Percentiles rank a stretch among this genome's conserved stretches.
Evolutionary conservation across 129 eudicot species (phyloP).

Genomic region (Deinandra increscens): DNA sequence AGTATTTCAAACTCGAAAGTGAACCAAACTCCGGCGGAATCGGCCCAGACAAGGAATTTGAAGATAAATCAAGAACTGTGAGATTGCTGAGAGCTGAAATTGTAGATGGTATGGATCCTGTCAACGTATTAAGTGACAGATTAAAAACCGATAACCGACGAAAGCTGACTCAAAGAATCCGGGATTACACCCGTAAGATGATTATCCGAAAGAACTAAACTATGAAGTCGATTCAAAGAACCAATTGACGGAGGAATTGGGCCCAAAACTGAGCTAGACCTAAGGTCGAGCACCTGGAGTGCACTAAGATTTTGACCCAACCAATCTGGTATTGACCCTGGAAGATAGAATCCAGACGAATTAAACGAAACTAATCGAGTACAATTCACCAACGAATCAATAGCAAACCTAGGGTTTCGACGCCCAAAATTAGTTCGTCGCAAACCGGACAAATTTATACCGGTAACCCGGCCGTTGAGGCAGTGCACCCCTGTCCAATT

Average conservation of each 20-base stretch:
- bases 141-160: slow-evolving; percentile 39
- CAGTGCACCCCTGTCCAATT: slow-evolving; percentile 69
- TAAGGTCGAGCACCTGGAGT: slow-evolving; percentile 75
- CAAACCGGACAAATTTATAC: slow-evolving; percentile 48
- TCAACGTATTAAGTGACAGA: slow-evolving; percentile 50
- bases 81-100: slow-evolving; percentile 50
- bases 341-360: slow-evolving; percentile 58
- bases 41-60: slow-evolving; percentile 62
- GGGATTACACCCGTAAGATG: slow-evolving; percentile 59
- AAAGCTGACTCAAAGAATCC: slow-evolving; percentile 42
- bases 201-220: slow-evolving; percentile 46
- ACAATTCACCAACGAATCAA: slow-evolving; percentile 52
- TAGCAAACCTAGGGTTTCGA: slow-evolving; percentile 49
- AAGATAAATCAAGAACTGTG: slow-evolving; percentile 49
- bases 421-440: slow-evolving; percentile 44
- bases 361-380: slow-evolving; percentile 42
- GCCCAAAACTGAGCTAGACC: slow-evolving; percentile 59
- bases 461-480: slow-evolving; percentile 47
- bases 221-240: slow-evolving; percentile 32
- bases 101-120: slow-evolving; percentile 54
- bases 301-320: slow-evolving; percentile 50
- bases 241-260: slow-evolving; percentile 65
- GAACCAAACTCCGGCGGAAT: slow-evolving; percentile 49
- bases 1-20: slow-evolving; percentile 31
- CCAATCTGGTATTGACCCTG: slow-evolving; percentile 72